Evolutionary conservation across 129 eudicot genomes (phyloP), one percentile per base, ranked within the genome.

Genomic region (Ambrosia trifida): DNA sequence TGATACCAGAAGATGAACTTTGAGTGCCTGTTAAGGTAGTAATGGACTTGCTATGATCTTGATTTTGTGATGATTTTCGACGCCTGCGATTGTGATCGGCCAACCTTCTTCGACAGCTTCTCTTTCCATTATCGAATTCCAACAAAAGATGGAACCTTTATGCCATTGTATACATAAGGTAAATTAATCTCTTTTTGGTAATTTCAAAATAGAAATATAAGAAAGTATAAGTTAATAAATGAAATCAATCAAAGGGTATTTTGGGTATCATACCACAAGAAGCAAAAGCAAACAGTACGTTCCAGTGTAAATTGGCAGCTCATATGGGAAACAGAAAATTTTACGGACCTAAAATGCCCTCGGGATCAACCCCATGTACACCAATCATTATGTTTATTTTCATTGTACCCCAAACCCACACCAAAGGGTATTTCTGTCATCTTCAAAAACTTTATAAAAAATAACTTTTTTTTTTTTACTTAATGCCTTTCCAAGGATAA

Each of bases 81-180:
- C 99, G 73, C 5, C 99, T 72, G 18, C 99, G 93, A 69, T 95
- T 95, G 69, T 95, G 99, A 79, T 95, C 99, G 2, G 99, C 97
- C 33, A 95, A 70, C 74, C 99, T 84, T 74, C 76, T 95, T 68
- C 99, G 88, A 81, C 99, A 95, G 57, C 99, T 95, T 76, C 99
- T 79, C 64, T 95, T 95, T 4, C 97, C 99, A 38, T 95, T 95
- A 53, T 95, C 99, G 17, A 95, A 95, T 69, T 95, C 99, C 49
- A 97, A 69, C 60, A 95, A 86, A 7, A 87, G 80, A 75, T 95
- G 99, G 33, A 95, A 95, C 57, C 99, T 95, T 72, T 4, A 52
- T 31, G 1, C 1, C 41, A 64, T 58, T 38, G 54, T 7, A 3
- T 11, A 73, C 6, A 47, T 0, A 62, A 64, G 16, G 11, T 2